A percentile compares a stretch with the other conserved stretches of the same genome.
These are phyloP conservation scores for Penicillium alfredii DNA, from an alignment of 495 filamentous ascomycete species.

Conservation along the genomic window DNA sequence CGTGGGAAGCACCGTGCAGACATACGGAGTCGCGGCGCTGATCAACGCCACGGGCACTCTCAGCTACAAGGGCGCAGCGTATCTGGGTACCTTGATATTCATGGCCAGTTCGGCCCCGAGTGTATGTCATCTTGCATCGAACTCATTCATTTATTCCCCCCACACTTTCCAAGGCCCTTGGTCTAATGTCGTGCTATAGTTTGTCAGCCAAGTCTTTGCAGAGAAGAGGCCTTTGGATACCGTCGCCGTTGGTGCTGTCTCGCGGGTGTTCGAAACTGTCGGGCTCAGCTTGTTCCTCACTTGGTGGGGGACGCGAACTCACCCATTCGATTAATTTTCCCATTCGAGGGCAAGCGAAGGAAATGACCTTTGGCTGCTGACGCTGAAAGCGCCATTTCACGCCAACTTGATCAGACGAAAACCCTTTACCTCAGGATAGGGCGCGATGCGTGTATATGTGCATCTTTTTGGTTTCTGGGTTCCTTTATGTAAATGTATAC, in stretches of 20 bases:
- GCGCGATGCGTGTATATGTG: not conserved
- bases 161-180: not conserved
- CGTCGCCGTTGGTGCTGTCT: slow-evolving; percentile 74
- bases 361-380: no score
- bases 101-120: slow-evolving; percentile 81
- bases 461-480: not conserved
- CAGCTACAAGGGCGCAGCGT: slow-evolving; percentile 93
- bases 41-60: slow-evolving; percentile 94
- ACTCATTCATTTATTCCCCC: not conserved
- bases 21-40: slow-evolving; percentile 90
- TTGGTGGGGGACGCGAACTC: slow-evolving; percentile 94
- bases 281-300: slow-evolving; percentile 87
- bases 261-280: slow-evolving; percentile 86
- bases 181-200: no score
- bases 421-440: not conserved
- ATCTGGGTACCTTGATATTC: slow-evolving; percentile 87
- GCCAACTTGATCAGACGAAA: not conserved
- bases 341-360: no score
- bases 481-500: slow-evolving; percentile 8
- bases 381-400: no score
- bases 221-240: slow-evolving; percentile 90
- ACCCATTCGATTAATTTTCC: slow-evolving; percentile 72
- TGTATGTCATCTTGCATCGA: slow-evolving; percentile 56
- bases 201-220: slow-evolving; percentile 77
- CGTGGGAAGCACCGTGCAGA: slow-evolving; percentile 80